Conservation (phyloP, 1,139 yeast species). For the Candida pseudoviswanathii region DNA sequence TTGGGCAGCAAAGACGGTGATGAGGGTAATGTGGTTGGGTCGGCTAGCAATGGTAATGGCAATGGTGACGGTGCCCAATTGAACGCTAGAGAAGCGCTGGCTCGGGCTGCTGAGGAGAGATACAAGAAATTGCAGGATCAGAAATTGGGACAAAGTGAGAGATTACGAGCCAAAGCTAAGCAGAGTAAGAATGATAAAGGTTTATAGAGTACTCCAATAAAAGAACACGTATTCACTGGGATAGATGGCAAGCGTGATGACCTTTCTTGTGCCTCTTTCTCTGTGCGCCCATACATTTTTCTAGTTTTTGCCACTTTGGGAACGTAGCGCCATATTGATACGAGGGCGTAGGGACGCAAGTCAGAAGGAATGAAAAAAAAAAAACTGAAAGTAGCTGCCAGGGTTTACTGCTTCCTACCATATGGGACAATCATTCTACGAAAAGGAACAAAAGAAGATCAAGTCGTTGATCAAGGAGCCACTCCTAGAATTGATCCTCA, state of each 20-base stretch:
- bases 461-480: conserved; percentile 28
- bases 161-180: conserved; percentile 12
- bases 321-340: too few relatives aligned
- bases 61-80: not conserved
- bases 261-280: conserved; percentile 1
- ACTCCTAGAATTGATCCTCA: conserved; percentile 31
- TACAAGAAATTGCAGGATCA: conserved; percentile 12
- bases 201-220: not conserved
- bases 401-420: not conserved
- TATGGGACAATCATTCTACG: conserved; percentile 30
- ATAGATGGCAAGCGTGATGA: not conserved
- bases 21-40: not conserved
- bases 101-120: conserved; percentile 16
- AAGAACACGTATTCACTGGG: not conserved
- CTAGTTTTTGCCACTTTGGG: not conserved
- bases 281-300: not conserved
- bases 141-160: conserved; percentile 11
- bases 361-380: not conserved
- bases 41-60: not conserved
- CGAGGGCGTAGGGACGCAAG: not conserved
- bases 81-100: conserved; percentile 14
- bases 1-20: conserved; percentile 8
- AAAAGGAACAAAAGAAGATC: conserved; percentile 30
- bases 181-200: conserved; percentile 7
- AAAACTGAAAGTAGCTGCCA: too few relatives aligned